Evolutionary conservation across 1,139 yeast species (phyloP), one percentile per base, ranked within the genome.

Genomic region (Kodamaea fungicola): DNA sequence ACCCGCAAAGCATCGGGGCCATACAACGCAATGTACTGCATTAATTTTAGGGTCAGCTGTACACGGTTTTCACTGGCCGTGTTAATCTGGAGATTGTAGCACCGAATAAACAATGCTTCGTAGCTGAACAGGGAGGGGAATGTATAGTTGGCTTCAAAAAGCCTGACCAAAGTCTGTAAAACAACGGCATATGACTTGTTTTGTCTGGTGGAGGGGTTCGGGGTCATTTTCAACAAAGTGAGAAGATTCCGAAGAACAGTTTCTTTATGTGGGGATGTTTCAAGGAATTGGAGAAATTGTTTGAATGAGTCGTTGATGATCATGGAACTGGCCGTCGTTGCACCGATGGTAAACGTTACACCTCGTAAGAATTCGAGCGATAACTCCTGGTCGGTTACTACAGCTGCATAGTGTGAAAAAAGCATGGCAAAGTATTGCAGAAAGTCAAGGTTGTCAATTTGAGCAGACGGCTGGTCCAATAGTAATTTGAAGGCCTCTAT

Each of bases 21-120:
- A 7, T 32, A 33, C 3, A 50, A 16, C 4, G 59, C 46, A 26
- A 75, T 38, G 35, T 59, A 54, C 30, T 63, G 65, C 52, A 74
- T 69, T 0, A 73, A 45, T 36, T 55, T 59, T 13, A 74, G 43
- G 1, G 67, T 65, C 7, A 59, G 52, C 6, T 50, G 56, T 4
- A 67, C 52, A 28, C 78, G 52, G 0, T 49, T 45, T 3, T 56
- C 34, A 36, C 64, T 71, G 5, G 61, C 51, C 1, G 77, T 74
- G 40, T 71, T 71, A 30, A 77, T 59, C 44, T 78, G 83, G 28
- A 80, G 51, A 50, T 82, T 81, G 57, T 74, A 78, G n/a, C 76
- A 55, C 39, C 80, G 66, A 1, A 76, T 67, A 45, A 61, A 80
- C 2, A 80, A 53, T 0, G 71, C 66, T 19, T 62, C 52, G 31